Evolutionary conservation across 257 asterid genomes (phyloP), one percentile per base, ranked within the genome.

Genomic region (Apocynum venetum): DNA sequence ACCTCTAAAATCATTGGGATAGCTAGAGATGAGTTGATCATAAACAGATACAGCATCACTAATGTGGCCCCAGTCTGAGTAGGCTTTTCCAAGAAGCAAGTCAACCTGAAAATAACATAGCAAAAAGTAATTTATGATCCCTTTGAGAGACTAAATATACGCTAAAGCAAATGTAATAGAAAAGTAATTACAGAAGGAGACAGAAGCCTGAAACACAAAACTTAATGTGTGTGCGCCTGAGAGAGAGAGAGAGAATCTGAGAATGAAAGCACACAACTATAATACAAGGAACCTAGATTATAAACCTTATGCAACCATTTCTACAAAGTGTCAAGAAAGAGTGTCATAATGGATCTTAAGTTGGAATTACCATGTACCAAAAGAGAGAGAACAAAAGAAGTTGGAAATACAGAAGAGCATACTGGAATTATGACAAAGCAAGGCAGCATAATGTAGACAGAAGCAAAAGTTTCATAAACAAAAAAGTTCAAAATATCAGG

Each of bases 1-100:
- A 53, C 97, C 98, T 94, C 98, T 87, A 84, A 95, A 95, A 85
- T 95, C 99, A 79, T 88, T 86, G 72, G 98, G 97, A 83, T 93
- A 87, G 83, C 82, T 82, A 70, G 94, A 81, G 84, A 95, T 95
- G 74, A 95, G 92, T 80, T 89, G 91, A 85, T 95, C 94, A 83
- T 93, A 93, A 71, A 95, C 92, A 80, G 94, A 82, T 49, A 91
- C 87, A 38, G 98, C 99, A 78, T 95, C 99, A 74, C 98, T 90
- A 82, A 89, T 85, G 85, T 85, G 98, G 63, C 96, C 98, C 99
- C 99, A 95, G 75, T 95, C 96, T 64, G 98, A 88, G 79, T 95
- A 95, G 57, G 97, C 94, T 87, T 95, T 95, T 69, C 98, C 98
- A 49, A 95, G 90, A 83, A 95, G 97, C 87, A 95, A 84, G 71